These are phyloP conservation scores for Diversispora eburnea DNA, from an alignment of 192 early-diverging fungal species.

Conservation along the genomic window DNA sequence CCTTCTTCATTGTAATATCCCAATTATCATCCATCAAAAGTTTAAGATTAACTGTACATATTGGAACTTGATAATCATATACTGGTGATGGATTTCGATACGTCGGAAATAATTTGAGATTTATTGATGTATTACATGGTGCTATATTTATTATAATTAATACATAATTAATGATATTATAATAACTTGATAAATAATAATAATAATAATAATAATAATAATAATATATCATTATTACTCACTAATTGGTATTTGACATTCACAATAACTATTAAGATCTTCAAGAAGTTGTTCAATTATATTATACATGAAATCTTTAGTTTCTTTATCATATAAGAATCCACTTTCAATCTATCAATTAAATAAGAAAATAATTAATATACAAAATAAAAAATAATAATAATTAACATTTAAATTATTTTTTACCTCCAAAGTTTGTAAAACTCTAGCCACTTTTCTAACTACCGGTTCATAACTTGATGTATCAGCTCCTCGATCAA, in stretches of 20 bases:
- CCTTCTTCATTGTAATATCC: constrained; percentile 85
- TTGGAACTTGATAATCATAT: constrained; percentile 80
- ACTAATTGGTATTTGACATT: constrained; percentile 87
- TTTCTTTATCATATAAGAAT: constrained; percentile 49
- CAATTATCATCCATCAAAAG: constrained; percentile 72
- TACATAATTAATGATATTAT: neutral
- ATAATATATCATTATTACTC: constrained; percentile 3
- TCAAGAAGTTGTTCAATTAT: constrained; percentile 82
- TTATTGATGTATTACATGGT: constrained; percentile 58
- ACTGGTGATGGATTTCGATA: constrained; percentile 73
- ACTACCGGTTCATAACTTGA: constrained; percentile 86
- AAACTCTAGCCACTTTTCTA: constrained; percentile 74
- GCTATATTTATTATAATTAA: neutral
- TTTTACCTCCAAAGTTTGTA: constrained; percentile 76
- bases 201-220: neutral
- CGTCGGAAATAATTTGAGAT: constrained; percentile 80
- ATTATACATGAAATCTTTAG: constrained; percentile 57
- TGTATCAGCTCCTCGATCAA: constrained; percentile 79
- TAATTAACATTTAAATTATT: neutral
- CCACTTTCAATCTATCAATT: constrained; percentile 52
- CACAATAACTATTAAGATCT: constrained; percentile 80
- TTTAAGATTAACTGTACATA: constrained; percentile 66
- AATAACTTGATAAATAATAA: neutral
- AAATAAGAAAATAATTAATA: neutral
- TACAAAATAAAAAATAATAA: constrained; percentile 3